phyloP scores from a whole-genome alignment of 352 stramenopile species.

The Pythium periplocum region DNA sequence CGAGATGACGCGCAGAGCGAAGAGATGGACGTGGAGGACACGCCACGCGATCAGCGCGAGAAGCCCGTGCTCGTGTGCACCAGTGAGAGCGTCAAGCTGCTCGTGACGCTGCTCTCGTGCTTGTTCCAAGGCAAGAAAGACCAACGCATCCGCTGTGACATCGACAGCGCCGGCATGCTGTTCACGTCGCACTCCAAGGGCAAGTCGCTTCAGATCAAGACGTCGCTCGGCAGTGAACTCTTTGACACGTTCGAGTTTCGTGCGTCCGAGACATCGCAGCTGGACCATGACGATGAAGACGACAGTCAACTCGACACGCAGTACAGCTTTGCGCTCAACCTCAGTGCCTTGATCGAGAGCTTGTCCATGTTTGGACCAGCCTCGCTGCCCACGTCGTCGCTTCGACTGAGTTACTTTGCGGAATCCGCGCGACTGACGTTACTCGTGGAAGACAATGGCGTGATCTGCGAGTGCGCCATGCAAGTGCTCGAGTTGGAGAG shows the following conservation, averaged over 20 bases:
- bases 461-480: conserved; percentile 83
- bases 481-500: conserved; percentile 74
- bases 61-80: conserved; percentile 46
- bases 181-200: conserved; percentile 80
- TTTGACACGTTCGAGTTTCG: conserved; percentile 68
- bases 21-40: neutral
- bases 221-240: conserved; percentile 62
- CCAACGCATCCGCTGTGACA: conserved; percentile 73
- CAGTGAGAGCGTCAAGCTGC: conserved; percentile 63
- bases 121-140: conserved; percentile 66
- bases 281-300: conserved; percentile 10
- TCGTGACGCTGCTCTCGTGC: conserved; percentile 70
- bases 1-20: neutral
- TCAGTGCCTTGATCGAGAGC: conserved; percentile 71
- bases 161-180: conserved; percentile 52
- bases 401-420: conserved; percentile 63
- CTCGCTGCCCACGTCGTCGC: conserved; percentile 61
- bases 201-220: conserved; percentile 87
- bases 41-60: conserved; percentile 2
- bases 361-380: conserved; percentile 73
- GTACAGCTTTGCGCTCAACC: conserved; percentile 69
- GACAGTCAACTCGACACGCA: conserved; percentile 24
- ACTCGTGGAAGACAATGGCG: conserved; percentile 75
- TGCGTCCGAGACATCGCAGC: neutral
- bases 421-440: conserved; percentile 56